Base-by-base conservation (phyloP, 805 yeast genomes). In the Scheffersomyces ergatensis region DNA sequence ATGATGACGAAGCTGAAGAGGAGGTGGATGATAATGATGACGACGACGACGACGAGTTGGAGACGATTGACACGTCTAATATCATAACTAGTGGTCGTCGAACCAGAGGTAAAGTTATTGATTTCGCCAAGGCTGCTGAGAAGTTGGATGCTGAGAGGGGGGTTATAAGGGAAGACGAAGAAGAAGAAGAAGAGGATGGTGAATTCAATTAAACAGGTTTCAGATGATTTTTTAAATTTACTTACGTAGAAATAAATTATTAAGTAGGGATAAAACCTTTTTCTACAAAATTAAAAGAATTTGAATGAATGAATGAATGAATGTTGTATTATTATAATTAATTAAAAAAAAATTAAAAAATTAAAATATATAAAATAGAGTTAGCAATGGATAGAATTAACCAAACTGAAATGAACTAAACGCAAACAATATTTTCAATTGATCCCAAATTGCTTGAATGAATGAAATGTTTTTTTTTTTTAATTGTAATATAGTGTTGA, bases 41-140 rank as follows among this genome's bases (percentile, higher is more conserved):
- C 13, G 81, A 74, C 16, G 89, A 80, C 18, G 93, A 85, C 26
- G 95, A 86, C 52, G 92, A 85, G 53, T 70, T 88, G 48, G 74
- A 76, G 26, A 95, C 85, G 63, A 86, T 89, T 50, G 95, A 87
- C 56, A 72, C 84, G 30, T 69, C 89, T 30, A 90, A 89, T 64
- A 89, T 89, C 58, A 89, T 89, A 49, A 74, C 84, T n/a, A 67
- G 79, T 14, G 93, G 95, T 12, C 76, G 95, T 65, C 85, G 97
- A 71, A 89, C 97, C 6, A 78, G 97, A 51, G 95, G 97, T 13
- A 85, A 82, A 56, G 85, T 83, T 15, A 84, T 90, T 51, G 97
- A 89, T 64, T 89, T 85, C 62, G 72, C 80, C 42, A 83, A 86
- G 64, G 89, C 95, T 13, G 86, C 89, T 16, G 85, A 79, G 50